Percentiles rank a stretch among this genome's conserved stretches.
Evolutionary conservation across 2,329 filamentous ascomycete genomes (phyloP).

Genomic region (Sordariomycetes sp.): DNA sequence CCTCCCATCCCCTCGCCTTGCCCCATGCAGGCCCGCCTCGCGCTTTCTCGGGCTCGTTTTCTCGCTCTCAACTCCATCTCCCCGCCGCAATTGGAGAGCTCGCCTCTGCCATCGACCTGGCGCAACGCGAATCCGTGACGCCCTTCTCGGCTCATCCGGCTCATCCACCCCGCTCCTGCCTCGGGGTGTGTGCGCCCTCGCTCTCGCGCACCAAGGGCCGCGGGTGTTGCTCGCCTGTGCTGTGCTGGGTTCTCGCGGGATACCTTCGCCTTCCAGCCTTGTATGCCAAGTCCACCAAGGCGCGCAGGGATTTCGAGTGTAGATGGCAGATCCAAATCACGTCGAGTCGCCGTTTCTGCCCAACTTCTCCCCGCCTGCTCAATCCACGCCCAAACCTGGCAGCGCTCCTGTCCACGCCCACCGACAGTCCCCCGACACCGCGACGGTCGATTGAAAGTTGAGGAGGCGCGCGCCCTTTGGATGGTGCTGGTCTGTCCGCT

Average conservation of each 20-base stretch:
- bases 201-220: background rate
- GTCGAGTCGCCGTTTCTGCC: background rate
- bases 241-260: background rate
- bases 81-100: background rate
- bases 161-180: background rate
- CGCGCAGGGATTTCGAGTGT: background rate
- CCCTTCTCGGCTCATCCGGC: background rate
- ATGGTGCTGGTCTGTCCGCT: background rate
- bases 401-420: background rate
- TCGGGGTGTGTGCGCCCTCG: background rate
- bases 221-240: background rate
- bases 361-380: background rate
- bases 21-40: background rate
- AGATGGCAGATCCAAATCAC: background rate
- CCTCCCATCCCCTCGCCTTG: background rate
- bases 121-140: background rate
- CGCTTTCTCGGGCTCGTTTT: background rate
- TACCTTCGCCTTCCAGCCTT: background rate
- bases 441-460: background rate
- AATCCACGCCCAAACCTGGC: background rate
- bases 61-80: background rate
- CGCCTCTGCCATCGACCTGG: background rate
- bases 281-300: background rate
- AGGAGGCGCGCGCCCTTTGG: too few relatives aligned
- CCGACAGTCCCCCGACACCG: background rate